Base-by-base conservation (phyloP, 768 basidiomycete species). In the Boletus pseudo-olivaceus region DNA sequence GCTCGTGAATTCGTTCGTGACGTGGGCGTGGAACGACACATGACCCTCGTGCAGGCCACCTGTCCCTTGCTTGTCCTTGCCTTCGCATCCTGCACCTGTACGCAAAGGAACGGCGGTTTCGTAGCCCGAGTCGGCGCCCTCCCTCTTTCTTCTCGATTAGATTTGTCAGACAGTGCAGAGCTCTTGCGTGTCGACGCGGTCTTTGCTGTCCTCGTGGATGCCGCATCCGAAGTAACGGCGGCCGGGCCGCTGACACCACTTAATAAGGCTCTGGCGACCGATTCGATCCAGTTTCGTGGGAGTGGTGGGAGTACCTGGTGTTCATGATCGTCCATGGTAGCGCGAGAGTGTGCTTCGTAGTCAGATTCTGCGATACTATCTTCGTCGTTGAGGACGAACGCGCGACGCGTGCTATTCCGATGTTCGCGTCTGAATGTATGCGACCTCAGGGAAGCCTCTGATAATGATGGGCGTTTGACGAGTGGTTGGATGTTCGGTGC, bases 261-360 rank as follows among this genome's bases (percentile, higher is more conserved):
- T n/a, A 84, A 71, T 9, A 89, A 75, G 0, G 85, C 85, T 51
- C 78, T 81, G 9, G 85, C 77, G n/a, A 89, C 84, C 2, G 75
- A 80, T 63, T 86, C 83, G 23, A 89, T 71, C 88, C 88, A 90
- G n/a, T 80, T 80, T 8, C 75, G 66, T 4, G 87, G 86, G 32
- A 88, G 72, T 5, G 85, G 82, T n/a, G 83, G 83, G 44, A 54
- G 56, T 34, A 49, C 49, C 38, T 65, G 67, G 17, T 69, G 64
- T 10, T 64, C 66, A 41, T 72, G 66, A 15, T 62, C 63, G 50
- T 74, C 74, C 7, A 66, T 72, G 44, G 69, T 64, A 37, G 62
- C 64, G 59, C 55, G 54, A 66, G 71, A 40, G 29, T 12, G 59
- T n/a, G 56, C 19, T 26, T 61, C 65, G 29, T 58, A 49, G 32